Base-by-base conservation (phyloP, 2,329 filamentous ascomycete genomes). In the Ophiocordyceps sinensis region DNA sequence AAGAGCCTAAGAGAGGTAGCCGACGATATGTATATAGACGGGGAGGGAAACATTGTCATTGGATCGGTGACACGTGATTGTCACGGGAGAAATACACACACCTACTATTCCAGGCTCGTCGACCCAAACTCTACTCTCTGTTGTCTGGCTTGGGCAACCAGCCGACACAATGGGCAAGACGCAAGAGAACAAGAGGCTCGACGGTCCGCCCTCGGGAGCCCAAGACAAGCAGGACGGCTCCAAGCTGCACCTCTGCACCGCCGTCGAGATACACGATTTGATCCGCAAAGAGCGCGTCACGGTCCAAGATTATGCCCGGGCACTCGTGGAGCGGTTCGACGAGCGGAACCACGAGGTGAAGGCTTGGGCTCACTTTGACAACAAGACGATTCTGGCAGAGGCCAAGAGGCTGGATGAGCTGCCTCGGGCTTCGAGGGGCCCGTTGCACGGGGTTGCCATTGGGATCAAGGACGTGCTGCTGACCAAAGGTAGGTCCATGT, bases 391-490 rank as follows among this genome's bases (percentile, higher is more conserved):
- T 3, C 54, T 77, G 2, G 49, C 58, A 14, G 65, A 71, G 43
- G 75, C 75, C 0, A 60, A 54, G 36, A 53, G 54, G 11, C 62
- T 79, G 0, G 75, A 79, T 48, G 45, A 56, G 21, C 46, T 77
- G 2, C 68, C 73, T 0, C 36, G 46, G 0, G 58, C 62, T 2
- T 47, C 71, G 42, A 60, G 75, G 41, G 73, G 75, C 0, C 70
- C 69, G 0, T 54, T 79, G 0, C 73, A 78, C 49, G 75, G 75
- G 1, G 53, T 79, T 7, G 64, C 71, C 0, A 56, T 79, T n/a
- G 75, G 63, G 1, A 62, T 79, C 11, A 79, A 79, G 51, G 75
- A 79, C 59, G 63, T 78, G 3, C 73, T 78, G 46, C 65, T 64
- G 49, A 78, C 68, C 1, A 71, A 70, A 53, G 68, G 68, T 67